Evolutionary conservation across 2,329 filamentous ascomycete genomes (phyloP).

Genomic region (Aureobasidium subglaciale): DNA sequence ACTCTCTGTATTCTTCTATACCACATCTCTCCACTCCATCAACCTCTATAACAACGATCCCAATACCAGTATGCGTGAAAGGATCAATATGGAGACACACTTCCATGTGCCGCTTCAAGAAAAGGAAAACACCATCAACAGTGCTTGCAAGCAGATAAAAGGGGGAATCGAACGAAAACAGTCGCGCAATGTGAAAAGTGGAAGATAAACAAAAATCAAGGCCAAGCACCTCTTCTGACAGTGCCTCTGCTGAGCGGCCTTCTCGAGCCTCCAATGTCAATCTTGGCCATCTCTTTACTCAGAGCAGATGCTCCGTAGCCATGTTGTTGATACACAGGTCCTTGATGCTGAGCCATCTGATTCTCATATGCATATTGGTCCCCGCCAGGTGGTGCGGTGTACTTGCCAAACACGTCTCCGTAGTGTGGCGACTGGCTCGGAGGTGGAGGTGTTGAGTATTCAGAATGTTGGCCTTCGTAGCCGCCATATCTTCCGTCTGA

Average conservation of each 20-base stretch:
- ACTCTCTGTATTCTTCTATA: constrained; percentile 10
- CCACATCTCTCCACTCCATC: not conserved
- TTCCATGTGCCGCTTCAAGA: not conserved
- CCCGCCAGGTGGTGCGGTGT: not conserved
- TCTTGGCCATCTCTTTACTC: constrained; percentile 59
- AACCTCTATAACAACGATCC: not conserved
- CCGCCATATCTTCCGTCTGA: constrained; percentile 32
- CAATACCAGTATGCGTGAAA: not conserved
- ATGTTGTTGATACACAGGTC: constrained; percentile 17
- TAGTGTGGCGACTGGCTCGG: not conserved
- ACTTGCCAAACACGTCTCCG: constrained; percentile 11
- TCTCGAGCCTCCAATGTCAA: constrained; percentile 35
- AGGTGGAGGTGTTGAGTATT: not conserved
- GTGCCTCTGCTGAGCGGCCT: constrained; percentile 4
- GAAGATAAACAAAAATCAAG: not conserved
- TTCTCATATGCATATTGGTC: constrained; percentile 16
- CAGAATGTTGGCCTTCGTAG: not conserved
- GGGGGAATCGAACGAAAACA: not conserved
- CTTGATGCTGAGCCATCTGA: constrained; percentile 20
- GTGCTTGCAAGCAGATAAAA: not conserved
- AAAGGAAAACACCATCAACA: not conserved
- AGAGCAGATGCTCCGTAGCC: constrained; percentile 49
- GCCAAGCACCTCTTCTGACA: constrained; percentile 7
- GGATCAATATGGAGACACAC: not conserved
- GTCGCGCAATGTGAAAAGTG: not conserved